Evolutionary conservation across 371 early-diverging fungal genomes (phyloP).

Genomic region (Rhizopus microsporus): DNA sequence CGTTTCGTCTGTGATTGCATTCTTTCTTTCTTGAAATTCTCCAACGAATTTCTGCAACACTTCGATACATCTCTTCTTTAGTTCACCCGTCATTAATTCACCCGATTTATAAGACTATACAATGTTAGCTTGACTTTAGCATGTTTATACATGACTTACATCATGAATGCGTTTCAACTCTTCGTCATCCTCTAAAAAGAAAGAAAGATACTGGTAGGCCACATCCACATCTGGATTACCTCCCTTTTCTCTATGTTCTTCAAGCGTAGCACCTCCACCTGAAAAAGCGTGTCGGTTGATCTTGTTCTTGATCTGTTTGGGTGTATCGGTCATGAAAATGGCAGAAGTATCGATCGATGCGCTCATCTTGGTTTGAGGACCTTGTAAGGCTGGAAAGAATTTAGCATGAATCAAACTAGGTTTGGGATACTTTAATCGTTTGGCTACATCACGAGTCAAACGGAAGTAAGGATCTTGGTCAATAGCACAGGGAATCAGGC

Average conservation of each 20-base stretch:
- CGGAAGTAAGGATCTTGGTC: conserved; percentile 99
- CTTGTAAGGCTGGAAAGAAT: conserved; percentile 98
- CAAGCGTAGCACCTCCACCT: conserved; percentile 94
- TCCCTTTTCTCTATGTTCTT: conserved; percentile 88
- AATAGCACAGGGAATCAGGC: conserved; percentile 98
- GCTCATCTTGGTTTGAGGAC: conserved; percentile 98
- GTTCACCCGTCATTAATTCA: conserved; percentile 87
- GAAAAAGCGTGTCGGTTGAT: conserved; percentile 95
- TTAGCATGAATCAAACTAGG: conserved; percentile 94
- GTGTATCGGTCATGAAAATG: conserved; percentile 95
- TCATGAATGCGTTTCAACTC: conserved; percentile 78
- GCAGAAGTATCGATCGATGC: conserved; percentile 92
- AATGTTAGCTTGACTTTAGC: neutral
- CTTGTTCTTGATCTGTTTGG: conserved; percentile 97
- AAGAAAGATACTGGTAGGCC: conserved; percentile 94
- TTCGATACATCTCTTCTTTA: conserved; percentile 94
- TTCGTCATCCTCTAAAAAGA: conserved; percentile 97
- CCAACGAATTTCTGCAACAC: conserved; percentile 83
- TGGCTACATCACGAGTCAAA: conserved; percentile 97
- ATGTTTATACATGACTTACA: conserved; percentile 27
- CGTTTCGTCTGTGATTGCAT: conserved; percentile 65
- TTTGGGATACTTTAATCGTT: conserved; percentile 94
- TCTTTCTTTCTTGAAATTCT: conserved; percentile 84
- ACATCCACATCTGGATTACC: conserved; percentile 99
- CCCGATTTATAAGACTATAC: conserved; percentile 81